These are phyloP conservation scores for Lagerstroemia fauriei DNA, from an alignment of 441 rosid species.

Conservation along the genomic window DNA sequence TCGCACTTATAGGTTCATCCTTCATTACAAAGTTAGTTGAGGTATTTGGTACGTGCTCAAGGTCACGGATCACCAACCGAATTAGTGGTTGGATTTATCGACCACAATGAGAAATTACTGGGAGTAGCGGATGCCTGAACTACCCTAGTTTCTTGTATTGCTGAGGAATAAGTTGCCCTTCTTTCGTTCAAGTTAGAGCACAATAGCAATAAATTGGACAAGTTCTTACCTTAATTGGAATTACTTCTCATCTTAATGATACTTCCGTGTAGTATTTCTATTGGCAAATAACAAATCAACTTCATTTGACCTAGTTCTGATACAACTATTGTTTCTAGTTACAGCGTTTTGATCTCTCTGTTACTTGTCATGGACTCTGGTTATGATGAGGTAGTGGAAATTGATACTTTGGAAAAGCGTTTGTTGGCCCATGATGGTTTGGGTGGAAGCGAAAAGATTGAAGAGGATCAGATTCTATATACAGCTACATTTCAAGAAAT, in stretches of 20 bases:
- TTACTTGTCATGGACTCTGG: slow-evolving; percentile 40
- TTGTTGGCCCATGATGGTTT: slow-evolving; percentile 34
- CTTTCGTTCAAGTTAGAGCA: too few species aligned
- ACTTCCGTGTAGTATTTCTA: background rate
- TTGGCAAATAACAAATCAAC: background rate
- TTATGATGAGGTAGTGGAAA: slow-evolving; percentile 55
- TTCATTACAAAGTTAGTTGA: background rate
- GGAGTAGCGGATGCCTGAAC: background rate
- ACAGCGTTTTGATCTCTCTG: background rate
- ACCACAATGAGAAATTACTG: too few species aligned
- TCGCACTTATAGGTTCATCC: background rate
- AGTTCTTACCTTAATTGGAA: too few species aligned
- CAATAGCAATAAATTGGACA: background rate
- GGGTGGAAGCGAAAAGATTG: slow-evolving; percentile 33
- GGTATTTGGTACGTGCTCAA: background rate
- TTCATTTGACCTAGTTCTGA: background rate
- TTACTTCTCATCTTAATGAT: too few species aligned
- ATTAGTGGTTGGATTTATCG: background rate
- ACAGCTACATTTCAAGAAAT: slow-evolving; percentile 56
- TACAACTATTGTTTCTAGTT: background rate
- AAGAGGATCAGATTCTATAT: slow-evolving; percentile 48
- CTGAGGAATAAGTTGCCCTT: background rate
- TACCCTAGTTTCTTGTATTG: background rate
- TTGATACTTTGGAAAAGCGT: slow-evolving; percentile 58
- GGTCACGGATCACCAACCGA: background rate